A percentile compares a stretch with the other conserved stretches of the same genome.
Conservation (phyloP, 2,329 filamentous ascomycete genomes). For the Pseudogymnoascus sp. region DNA sequence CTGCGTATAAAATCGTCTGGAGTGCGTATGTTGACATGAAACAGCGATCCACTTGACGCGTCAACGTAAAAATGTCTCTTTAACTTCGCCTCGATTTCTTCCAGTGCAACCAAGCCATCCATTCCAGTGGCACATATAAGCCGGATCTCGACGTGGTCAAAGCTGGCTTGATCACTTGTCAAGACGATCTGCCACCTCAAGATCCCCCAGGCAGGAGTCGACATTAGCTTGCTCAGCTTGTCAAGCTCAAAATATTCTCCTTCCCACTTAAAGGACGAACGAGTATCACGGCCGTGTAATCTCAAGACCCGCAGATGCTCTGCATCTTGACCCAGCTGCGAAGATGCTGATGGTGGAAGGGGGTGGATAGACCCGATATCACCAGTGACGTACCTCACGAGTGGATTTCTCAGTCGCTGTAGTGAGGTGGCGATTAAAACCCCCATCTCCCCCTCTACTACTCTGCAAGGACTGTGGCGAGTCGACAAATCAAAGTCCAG, state of each 20-base stretch:
- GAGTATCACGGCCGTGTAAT: too few relatives aligned
- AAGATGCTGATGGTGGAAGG: too few relatives aligned
- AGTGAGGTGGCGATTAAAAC: too few relatives aligned
- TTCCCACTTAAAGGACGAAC: too few relatives aligned
- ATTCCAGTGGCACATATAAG: not conserved
- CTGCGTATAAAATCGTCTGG: not conserved
- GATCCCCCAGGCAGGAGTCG: not conserved
- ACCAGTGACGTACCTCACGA: too few relatives aligned
- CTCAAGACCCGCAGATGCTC: too few relatives aligned
- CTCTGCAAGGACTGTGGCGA: too few relatives aligned
- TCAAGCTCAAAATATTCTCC: not conserved
- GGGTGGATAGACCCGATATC: too few relatives aligned
- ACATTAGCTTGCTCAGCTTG: not conserved
- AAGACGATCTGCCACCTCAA: not conserved
- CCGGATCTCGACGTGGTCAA: not conserved
- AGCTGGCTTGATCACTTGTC: not conserved
- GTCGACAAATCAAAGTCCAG: too few relatives aligned
- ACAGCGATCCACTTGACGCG: not conserved
- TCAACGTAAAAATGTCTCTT: not conserved
- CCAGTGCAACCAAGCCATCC: not conserved
- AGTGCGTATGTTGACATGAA: not conserved
- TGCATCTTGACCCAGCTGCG: too few relatives aligned
- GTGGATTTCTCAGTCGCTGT: too few relatives aligned
- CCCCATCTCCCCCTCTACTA: too few relatives aligned
- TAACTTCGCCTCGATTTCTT: not conserved